Evolutionary conservation across 2,329 filamentous ascomycete genomes (phyloP).

Genomic region (Cladobotryum mycophilum): DNA sequence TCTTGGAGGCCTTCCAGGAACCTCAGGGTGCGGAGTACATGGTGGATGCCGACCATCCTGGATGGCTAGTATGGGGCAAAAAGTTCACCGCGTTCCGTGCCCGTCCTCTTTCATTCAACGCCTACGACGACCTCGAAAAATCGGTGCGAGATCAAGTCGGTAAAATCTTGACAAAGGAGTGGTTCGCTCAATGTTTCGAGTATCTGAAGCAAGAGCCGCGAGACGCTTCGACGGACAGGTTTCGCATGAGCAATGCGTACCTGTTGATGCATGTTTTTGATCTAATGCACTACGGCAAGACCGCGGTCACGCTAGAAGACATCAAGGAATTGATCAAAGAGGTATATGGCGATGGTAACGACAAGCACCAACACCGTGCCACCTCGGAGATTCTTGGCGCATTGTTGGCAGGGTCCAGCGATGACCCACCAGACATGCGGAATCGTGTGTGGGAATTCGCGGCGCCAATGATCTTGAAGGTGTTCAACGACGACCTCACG

Average conservation of each 20-base stretch:
- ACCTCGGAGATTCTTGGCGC: slow-evolving; percentile 90
- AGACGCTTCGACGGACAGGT: slow-evolving; percentile 73
- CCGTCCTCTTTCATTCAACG: slow-evolving; percentile 59
- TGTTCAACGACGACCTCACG: slow-evolving; percentile 87
- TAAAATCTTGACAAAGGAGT: slow-evolving; percentile 68
- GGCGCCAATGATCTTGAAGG: slow-evolving; percentile 76
- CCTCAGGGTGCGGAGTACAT: slow-evolving; percentile 69
- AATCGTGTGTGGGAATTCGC: slow-evolving; percentile 81
- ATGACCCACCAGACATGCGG: slow-evolving; percentile 67
- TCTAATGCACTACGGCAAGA: slow-evolving; percentile 73
- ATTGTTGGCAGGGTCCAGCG: slow-evolving; percentile 71
- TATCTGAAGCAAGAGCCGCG: slow-evolving; percentile 96
- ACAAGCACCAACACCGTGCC: slow-evolving; percentile 95
- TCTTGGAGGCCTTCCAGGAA: slow-evolving; percentile 69
- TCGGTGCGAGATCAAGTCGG: slow-evolving; percentile 74
- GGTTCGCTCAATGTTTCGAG: slow-evolving; percentile 82
- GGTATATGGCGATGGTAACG: slow-evolving; percentile 85
- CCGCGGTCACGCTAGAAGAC: slow-evolving; percentile 75
- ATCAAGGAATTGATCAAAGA: slow-evolving; percentile 72
- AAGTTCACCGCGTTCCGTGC: slow-evolving; percentile 73
- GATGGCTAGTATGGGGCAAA: slow-evolving; percentile 95
- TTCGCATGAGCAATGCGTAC: slow-evolving; percentile 82
- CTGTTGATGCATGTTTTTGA: slow-evolving; percentile 87
- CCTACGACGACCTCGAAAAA: slow-evolving; percentile 75
- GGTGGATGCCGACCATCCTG: slow-evolving; percentile 84